Evolutionary conservation across 1,284 basidiomycete species (phyloP).

Genomic region (Thecaphora thlaspeos): DNA sequence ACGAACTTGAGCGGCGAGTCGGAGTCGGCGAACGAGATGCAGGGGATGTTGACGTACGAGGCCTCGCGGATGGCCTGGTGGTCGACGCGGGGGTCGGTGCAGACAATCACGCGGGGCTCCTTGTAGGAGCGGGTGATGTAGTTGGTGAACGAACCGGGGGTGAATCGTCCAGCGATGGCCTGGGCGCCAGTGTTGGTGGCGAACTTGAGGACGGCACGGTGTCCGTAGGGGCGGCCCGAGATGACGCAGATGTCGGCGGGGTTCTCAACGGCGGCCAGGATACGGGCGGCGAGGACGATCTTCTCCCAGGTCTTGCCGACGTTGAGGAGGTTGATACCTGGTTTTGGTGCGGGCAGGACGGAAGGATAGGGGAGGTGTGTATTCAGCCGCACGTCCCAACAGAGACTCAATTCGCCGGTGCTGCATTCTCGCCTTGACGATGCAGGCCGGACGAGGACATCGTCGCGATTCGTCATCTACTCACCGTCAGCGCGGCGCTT

Average conservation of each 20-base stretch:
- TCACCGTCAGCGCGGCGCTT: slow-evolving; percentile 90
- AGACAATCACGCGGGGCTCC: slow-evolving; percentile 95
- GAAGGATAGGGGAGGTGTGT: too few relatives aligned
- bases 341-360: too few relatives aligned
- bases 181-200: slow-evolving; percentile 96
- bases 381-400: too few relatives aligned
- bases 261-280: slow-evolving; percentile 74
- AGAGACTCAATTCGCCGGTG: too few relatives aligned
- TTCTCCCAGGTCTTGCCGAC: slow-evolving; percentile 99
- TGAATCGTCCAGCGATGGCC: slow-evolving; percentile 98
- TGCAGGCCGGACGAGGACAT: too few relatives aligned
- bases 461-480: background rate
- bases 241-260: slow-evolving; percentile 97
- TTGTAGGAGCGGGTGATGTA: slow-evolving; percentile 99
- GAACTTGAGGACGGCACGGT: slow-evolving; percentile 98
- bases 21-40: slow-evolving; percentile 97
- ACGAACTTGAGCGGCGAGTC: slow-evolving; percentile 96
- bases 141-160: slow-evolving; percentile 94
- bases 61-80: slow-evolving; percentile 99
- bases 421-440: too few relatives aligned
- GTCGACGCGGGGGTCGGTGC: slow-evolving; percentile 98
- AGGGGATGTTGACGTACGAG: slow-evolving; percentile 99
- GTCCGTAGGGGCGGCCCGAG: slow-evolving; percentile 95
- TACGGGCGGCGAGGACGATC: slow-evolving; percentile 62
- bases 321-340: slow-evolving; percentile 94